A percentile compares a stretch with the other conserved stretches of the same genome.
phyloP scores from a whole-genome alignment of 495 filamentous ascomycete genomes.

The Hypoxylon lienhwacheense region DNA sequence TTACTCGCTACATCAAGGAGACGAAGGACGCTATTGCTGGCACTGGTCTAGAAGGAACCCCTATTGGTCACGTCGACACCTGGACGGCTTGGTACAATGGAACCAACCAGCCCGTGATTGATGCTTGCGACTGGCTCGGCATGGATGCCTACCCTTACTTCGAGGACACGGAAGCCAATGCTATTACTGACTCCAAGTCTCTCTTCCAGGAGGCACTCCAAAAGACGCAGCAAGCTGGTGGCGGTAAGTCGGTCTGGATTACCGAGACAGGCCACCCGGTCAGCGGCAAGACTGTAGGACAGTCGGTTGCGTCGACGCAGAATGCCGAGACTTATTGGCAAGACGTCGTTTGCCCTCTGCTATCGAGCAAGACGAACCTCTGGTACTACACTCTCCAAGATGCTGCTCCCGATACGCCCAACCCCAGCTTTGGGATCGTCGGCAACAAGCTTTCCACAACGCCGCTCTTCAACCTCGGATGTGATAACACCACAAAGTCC shows the following conservation, averaged over 20 bases:
- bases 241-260: slow-evolving; percentile 77
- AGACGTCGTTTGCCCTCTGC: slow-evolving; percentile 70
- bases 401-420: slow-evolving; percentile 55
- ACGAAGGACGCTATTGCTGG: slow-evolving; percentile 60
- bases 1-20: slow-evolving; percentile 68
- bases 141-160: slow-evolving; percentile 78
- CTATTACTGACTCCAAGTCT: slow-evolving; percentile 59
- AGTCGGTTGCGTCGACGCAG: slow-evolving; percentile 62
- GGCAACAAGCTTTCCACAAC: slow-evolving; percentile 50
- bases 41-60: slow-evolving; percentile 56
- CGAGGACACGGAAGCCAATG: slow-evolving; percentile 69
- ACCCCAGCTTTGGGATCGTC: slow-evolving; percentile 69
- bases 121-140: slow-evolving; percentile 74
- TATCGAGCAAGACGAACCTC: slow-evolving; percentile 63
- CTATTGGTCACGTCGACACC: slow-evolving; percentile 88
- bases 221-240: slow-evolving; percentile 58
- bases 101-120: slow-evolving; percentile 69
- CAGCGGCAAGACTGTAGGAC: slow-evolving; percentile 59
- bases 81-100: slow-evolving; percentile 84
- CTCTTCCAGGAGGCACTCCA: slow-evolving; percentile 66
- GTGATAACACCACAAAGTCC: slow-evolving; percentile 34
- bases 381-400: slow-evolving; percentile 82
- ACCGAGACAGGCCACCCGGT: slow-evolving; percentile 92
- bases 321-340: slow-evolving; percentile 84
- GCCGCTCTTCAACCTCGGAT: slow-evolving; percentile 66